Evolutionary conservation across 192 early-diverging fungal species (phyloP).

Genomic region (Spizellomyces punctatus): DNA sequence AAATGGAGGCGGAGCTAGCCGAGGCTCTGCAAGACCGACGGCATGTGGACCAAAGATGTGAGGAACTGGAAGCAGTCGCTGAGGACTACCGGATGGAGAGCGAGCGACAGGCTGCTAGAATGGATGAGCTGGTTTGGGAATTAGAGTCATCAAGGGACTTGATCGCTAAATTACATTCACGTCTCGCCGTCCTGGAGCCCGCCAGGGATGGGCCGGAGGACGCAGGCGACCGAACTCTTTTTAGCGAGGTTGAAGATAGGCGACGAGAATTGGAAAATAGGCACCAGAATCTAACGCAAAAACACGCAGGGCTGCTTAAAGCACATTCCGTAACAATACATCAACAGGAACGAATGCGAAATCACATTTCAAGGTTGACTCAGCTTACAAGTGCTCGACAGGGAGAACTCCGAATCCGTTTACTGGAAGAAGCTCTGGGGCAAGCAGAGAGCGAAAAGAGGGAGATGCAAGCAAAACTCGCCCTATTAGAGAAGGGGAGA

Average conservation of each 20-base stretch:
- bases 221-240: constrained; percentile 30
- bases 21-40: constrained; percentile 2
- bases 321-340: constrained; percentile 38
- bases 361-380: constrained; percentile 42
- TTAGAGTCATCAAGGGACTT: constrained; percentile 33
- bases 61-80: constrained; percentile 28
- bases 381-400: constrained; percentile 26
- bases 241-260: constrained; percentile 46
- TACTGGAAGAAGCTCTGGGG: constrained; percentile 37
- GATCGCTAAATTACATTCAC: constrained; percentile 25
- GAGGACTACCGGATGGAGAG: constrained; percentile 20
- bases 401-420: constrained; percentile 23
- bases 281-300: constrained; percentile 22
- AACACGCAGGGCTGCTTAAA: constrained; percentile 39
- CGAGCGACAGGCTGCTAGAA: constrained; percentile 13
- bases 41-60: constrained; percentile 5
- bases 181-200: constrained; percentile 35
- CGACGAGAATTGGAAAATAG: constrained; percentile 32
- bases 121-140: constrained; percentile 36
- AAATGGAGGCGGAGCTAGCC: constrained; percentile 18
- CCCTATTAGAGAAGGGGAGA: constrained; percentile 23
- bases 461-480: constrained; percentile 28
- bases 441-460: constrained; percentile 41
- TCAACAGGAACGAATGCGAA: constrained; percentile 47
- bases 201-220: constrained; percentile 4